These are phyloP conservation scores for Chrysanthemum makinoi DNA, from an alignment of 129 eudicot genomes.

Conservation along the genomic window DNA sequence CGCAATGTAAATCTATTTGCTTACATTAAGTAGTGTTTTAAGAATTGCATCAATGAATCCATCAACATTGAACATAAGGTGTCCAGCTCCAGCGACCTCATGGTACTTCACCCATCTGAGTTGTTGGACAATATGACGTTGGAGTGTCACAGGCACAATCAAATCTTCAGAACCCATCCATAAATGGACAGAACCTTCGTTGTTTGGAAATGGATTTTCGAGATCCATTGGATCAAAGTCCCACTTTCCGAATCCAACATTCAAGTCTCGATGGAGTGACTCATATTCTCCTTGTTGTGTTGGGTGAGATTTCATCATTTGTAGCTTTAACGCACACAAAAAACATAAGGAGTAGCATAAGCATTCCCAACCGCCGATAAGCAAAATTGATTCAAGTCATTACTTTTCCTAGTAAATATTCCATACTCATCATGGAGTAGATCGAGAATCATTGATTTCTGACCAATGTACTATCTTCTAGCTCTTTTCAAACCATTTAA, in stretches of 20 bases:
- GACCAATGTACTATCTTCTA: too few species aligned
- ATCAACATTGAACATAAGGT: conserved; percentile 39
- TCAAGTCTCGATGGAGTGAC: conserved; percentile 63
- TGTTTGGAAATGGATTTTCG: conserved; percentile 41
- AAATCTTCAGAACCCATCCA: conserved; percentile 76
- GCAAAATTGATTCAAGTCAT: too few species aligned
- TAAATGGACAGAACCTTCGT: conserved; percentile 52
- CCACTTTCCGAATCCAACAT: conserved; percentile 69
- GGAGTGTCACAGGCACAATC: conserved; percentile 51
- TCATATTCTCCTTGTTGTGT: conserved; percentile 68
- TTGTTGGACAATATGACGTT: conserved; percentile 48
- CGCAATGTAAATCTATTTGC: too few species aligned
- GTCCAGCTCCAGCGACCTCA: conserved; percentile 60
- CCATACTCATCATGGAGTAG: too few species aligned
- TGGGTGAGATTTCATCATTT: conserved; percentile 8
- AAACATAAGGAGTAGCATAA: neutral
- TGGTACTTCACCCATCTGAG: conserved; percentile 68
- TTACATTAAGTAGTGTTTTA: neutral
- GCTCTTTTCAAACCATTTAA: too few species aligned
- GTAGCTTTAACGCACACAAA: neutral
- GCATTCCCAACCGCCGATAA: too few species aligned
- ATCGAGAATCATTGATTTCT: too few species aligned
- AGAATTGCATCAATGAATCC: conserved; percentile 46
- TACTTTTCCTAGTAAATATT: too few species aligned
- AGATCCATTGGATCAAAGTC: conserved; percentile 74